Base-by-base conservation (phyloP, 345 rosid species). In the Stellera chamaejasme region DNA sequence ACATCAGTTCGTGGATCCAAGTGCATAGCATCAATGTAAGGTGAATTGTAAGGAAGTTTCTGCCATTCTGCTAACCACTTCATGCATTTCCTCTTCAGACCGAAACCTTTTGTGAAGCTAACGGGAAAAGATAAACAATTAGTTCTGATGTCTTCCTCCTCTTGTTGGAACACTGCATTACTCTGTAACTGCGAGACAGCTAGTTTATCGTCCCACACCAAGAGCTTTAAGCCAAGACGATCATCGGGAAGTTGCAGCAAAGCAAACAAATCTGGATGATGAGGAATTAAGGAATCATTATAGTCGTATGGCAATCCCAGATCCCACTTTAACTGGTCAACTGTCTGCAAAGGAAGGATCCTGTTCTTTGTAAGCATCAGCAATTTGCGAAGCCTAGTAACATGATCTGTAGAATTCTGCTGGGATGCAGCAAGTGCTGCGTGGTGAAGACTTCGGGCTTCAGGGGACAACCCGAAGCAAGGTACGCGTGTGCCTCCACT, bases 61-160 rank as follows among this genome's bases (percentile, higher is more conserved):
- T 90, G 90, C 96, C 97, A 87, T 65, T 87, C 93, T 59, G 77
- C 73, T 10, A 90, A 78, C 96, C 97, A 90, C 54, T 58, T 69
- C 87, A 72, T 73, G 69, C 93, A 73, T 68, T 84, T 90, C 61
- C 79, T 81, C 79, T 79, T 87, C 68, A 84, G 47, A 3, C 97
- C 96, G 79, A 74, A 87, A 1, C 97, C 97, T 28, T 96, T 87
- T 0, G 96, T 80, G 61, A 90, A 87, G 43, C 77, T 65, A 59
- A 90, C 59, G 10, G 96, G 96, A 64, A 84, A 87, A 5, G 88
- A 72, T 43, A 74, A 64, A 66, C 63, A 72, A 52, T 77, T 61
- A 11, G 45, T 41, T 50, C 58, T 52, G 5, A 49, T 1, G 19
- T 59, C 76, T 15, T 63, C 64, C 66, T 61, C 70, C 13, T 61